Conservation (phyloP, 2,329 filamentous ascomycete species). For the Aspergillus japonicus region DNA sequence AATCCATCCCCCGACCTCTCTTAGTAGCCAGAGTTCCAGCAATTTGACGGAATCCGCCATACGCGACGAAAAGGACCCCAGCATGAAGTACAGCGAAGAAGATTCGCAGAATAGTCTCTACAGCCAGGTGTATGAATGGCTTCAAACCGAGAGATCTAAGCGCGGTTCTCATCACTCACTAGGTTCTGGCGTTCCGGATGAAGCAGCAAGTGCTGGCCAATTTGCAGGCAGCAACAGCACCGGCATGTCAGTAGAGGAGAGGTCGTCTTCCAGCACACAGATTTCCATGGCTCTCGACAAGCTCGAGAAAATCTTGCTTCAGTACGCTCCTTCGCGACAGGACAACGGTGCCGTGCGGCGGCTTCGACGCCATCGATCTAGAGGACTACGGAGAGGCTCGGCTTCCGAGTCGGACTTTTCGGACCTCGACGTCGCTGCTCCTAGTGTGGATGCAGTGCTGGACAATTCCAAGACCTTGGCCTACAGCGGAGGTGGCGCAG, state of each 20-base stretch:
- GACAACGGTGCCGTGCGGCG: constrained; percentile 21
- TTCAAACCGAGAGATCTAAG: constrained; percentile 74
- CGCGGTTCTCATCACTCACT: constrained; percentile 56
- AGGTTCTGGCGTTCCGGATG: constrained; percentile 42
- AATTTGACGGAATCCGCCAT: constrained; percentile 23
- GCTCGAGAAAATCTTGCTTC: constrained; percentile 68
- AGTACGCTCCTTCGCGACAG: constrained; percentile 38
- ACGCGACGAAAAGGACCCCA: constrained; percentile 28
- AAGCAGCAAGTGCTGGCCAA: constrained; percentile 37
- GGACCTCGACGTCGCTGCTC: constrained; percentile 79
- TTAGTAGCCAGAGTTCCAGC: constrained; percentile 29
- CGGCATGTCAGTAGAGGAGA: constrained; percentile 33
- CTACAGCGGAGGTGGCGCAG: constrained; percentile 61
- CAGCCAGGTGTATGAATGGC: constrained; percentile 76
- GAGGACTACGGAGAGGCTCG: constrained; percentile 44
- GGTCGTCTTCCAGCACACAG: constrained; percentile 61
- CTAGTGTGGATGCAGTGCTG: constrained; percentile 76
- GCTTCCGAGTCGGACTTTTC: constrained; percentile 84
- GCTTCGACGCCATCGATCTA: constrained; percentile 37
- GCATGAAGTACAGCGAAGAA: constrained; percentile 27
- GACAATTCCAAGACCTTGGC: constrained; percentile 89
- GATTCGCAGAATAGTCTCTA: constrained; percentile 51
- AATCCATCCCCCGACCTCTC: constrained; percentile 24
- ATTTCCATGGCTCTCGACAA: constrained; percentile 74
- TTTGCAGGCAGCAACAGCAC: constrained; percentile 25